Evolutionary conservation across 2,329 filamentous ascomycete species (phyloP).

Genomic region (Ceratocystiopsis brevicomis): DNA sequence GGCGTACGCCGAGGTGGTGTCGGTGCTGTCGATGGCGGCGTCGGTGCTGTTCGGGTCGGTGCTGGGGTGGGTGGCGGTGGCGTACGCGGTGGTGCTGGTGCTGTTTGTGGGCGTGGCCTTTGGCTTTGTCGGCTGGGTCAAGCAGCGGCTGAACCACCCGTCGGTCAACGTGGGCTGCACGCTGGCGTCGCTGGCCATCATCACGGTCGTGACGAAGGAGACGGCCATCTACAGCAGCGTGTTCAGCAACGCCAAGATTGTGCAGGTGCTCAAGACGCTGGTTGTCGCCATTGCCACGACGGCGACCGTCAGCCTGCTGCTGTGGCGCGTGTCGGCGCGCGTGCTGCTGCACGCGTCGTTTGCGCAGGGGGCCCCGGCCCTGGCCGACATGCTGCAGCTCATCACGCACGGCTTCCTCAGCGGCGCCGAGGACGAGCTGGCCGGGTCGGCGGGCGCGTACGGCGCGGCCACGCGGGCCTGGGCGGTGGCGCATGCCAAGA

Average conservation of each 20-base stretch:
- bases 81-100: slow-evolving; percentile 61
- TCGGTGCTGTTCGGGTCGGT: slow-evolving; percentile 58
- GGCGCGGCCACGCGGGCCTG: slow-evolving; percentile 42
- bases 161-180: slow-evolving; percentile 74
- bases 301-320: slow-evolving; percentile 53
- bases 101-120: slow-evolving; percentile 74
- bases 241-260: slow-evolving; percentile 64
- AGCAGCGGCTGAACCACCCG: slow-evolving; percentile 59
- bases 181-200: slow-evolving; percentile 70
- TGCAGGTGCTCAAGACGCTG: slow-evolving; percentile 68
- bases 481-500: slow-evolving; percentile 44
- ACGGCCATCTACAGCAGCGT: slow-evolving; percentile 67
- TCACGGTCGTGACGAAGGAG: slow-evolving; percentile 81
- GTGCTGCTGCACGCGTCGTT: slow-evolving; percentile 55
- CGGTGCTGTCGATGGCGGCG: slow-evolving; percentile 72
- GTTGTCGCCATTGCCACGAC: slow-evolving; percentile 57
- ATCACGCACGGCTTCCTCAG: slow-evolving; percentile 72
- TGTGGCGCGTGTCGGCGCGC: slow-evolving; percentile 65
- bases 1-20: slow-evolving; percentile 56
- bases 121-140: slow-evolving; percentile 75
- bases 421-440: slow-evolving; percentile 60
- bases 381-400: slow-evolving; percentile 63
- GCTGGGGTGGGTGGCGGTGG: slow-evolving; percentile 46
- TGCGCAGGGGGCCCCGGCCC: slow-evolving; percentile 50
- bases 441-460: slow-evolving; percentile 39